Evolutionary conservation across 768 basidiomycete species (phyloP), one percentile per base, ranked within the genome.

Genomic region (Artomyces pyxidatus): DNA sequence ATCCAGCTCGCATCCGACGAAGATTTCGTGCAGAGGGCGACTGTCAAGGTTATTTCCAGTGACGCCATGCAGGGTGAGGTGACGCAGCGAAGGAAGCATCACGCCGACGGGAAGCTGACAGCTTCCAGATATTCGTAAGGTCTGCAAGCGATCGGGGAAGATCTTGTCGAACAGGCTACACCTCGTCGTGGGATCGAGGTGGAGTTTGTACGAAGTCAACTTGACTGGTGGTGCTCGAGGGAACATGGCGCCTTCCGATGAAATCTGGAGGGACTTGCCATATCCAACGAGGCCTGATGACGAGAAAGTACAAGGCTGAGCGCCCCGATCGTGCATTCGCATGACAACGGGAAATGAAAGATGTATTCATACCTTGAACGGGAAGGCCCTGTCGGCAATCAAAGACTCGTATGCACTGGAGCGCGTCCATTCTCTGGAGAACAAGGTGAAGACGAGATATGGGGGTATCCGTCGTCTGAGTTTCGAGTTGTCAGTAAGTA

Each of bases 201-300:
- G 59, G 6, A 71, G 60, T 51, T 69, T 65, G 51, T 72, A 69
- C 1, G 59, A 51, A 19, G 28, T 23, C 28, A 28, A 50, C 19
- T 49, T 12, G 57, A 41, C 19, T 43, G 48, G 22, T 43, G 43
- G 29, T 35, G 32, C 7, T 35, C 21, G n/a, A 0, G 68, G 71
- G 42, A 64, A 71, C 62, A 72, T 64, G 5, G 65, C 65, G n/a
- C 60, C 52, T 51, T 71, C 70, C 53, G 69, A 70, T 16, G 39
- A 41, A 12, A 41, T 11, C 12, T 21, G 39, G 39, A 23, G 11
- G 17, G 3, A 41, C 22, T 12, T 6, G 14, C 19, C 19, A 41
- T 12, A 35, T 17, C 14, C n/a, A n/a, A n/a, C n/a, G n/a, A n/a
- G n/a, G n/a, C n/a, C 32, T 35, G 32, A 14, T 26, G 23, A 26